Percentiles rank a stretch among this genome's conserved stretches.
Evolutionary conservation across 441 rosid genomes (phyloP).

Genomic region (Raphanus hybrid): DNA sequence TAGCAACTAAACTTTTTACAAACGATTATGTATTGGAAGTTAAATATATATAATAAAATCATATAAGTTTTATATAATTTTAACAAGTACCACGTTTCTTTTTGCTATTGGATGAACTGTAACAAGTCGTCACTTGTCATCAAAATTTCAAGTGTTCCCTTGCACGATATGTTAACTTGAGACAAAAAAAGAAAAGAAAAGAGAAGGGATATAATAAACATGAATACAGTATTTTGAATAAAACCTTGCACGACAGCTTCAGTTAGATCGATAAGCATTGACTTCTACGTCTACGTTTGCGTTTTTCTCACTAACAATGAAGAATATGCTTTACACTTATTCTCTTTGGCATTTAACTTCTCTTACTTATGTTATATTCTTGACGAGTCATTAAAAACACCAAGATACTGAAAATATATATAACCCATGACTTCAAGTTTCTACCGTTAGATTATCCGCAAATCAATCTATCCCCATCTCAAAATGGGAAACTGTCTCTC

Average conservation of each 20-base stretch:
- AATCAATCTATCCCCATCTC: background rate
- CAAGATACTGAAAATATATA: conserved; percentile 3
- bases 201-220: conserved; percentile 49
- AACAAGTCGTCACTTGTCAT: conserved; percentile 10
- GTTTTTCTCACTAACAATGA: conserved; percentile 4
- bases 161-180: conserved; percentile 32
- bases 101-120: background rate
- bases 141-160: conserved; percentile 18
- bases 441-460: background rate
- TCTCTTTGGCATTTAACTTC: background rate
- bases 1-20: conserved; percentile 2
- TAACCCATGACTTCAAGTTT: conserved; percentile 18
- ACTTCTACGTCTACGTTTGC: conserved; percentile 35
- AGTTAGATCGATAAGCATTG: conserved; percentile 23
- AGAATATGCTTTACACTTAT: conserved; percentile 39
- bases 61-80: background rate
- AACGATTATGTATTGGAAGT: conserved; percentile 47
- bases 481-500: conserved; percentile 59
- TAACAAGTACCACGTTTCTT: conserved; percentile 16
- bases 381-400: background rate
- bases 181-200: conserved; percentile 26
- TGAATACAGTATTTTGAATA: conserved; percentile 45
- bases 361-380: background rate
- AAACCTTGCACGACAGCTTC: conserved; percentile 51
- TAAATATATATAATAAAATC: background rate